Evolutionary conservation across 2,329 filamentous ascomycete genomes (phyloP).

Genomic region (Colletotrichum horii): DNA sequence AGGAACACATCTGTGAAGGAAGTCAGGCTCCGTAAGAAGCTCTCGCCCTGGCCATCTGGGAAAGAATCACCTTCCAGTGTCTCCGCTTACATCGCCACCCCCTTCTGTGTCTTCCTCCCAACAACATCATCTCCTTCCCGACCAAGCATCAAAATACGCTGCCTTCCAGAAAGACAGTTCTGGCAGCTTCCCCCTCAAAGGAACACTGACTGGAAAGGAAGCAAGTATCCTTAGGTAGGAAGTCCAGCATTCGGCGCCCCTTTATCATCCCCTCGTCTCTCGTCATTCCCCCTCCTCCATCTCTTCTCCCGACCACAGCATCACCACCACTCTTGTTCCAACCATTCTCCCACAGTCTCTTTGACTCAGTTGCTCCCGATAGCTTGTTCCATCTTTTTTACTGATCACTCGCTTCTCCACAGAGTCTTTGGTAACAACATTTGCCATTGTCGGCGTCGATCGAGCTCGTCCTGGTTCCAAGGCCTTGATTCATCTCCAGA

Average conservation of each 20-base stretch:
- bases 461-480: constrained; percentile 22
- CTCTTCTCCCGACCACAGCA: constrained; percentile 42
- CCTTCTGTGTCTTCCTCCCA: background rate
- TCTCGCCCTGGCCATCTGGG: background rate
- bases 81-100: background rate
- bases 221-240: constrained; percentile 13
- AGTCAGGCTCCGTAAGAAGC: background rate
- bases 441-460: constrained; percentile 36
- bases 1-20: background rate
- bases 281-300: constrained; percentile 27
- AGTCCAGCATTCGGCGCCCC: constrained; percentile 17
- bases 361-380: constrained; percentile 56
- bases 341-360: constrained; percentile 41
- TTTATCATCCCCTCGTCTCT: constrained; percentile 30
- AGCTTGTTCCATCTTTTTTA: constrained; percentile 65
- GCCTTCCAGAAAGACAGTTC: background rate
- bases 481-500: constrained; percentile 26
- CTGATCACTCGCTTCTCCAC: constrained; percentile 59
- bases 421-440: constrained; percentile 58
- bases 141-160: background rate
- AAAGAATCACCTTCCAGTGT: background rate
- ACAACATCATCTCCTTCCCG: background rate
- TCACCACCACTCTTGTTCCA: constrained; percentile 43
- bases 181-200: background rate
- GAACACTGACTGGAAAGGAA: background rate